Conservation (phyloP, 805 yeast genomes). For the Blastobotrys terrestris region DNA sequence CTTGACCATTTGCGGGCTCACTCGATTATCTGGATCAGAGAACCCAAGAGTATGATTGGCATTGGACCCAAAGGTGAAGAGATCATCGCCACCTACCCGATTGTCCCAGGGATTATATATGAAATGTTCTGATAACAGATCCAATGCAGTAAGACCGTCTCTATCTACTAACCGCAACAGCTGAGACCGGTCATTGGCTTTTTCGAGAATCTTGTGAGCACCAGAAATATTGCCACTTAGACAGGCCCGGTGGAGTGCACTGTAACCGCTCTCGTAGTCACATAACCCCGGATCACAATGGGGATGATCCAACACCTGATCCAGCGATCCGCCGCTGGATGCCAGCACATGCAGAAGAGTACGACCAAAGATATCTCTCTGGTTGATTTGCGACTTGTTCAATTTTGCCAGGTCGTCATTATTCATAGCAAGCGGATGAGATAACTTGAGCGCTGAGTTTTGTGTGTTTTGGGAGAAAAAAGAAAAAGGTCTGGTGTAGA, state of each 20-base stretch:
- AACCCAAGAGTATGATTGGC: conserved; percentile 58
- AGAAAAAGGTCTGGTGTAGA: not conserved
- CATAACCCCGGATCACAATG: conserved; percentile 40
- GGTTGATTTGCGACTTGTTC: conserved; percentile 19
- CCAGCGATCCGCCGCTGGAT: conserved; percentile 27
- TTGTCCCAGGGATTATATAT: not conserved
- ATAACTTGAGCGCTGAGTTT: no score
- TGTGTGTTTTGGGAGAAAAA: not conserved
- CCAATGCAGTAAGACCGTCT: conserved; percentile 66
- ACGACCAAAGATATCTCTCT: conserved; percentile 68
- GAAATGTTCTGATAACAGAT: conserved; percentile 38
- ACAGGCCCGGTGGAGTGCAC: conserved; percentile 67
- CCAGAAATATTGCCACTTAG: conserved; percentile 44
- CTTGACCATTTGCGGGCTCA: conserved; percentile 38
- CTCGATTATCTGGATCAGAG: conserved; percentile 53
- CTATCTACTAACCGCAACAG: conserved; percentile 59
- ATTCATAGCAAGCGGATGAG: not conserved
- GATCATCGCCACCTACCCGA: conserved; percentile 25
- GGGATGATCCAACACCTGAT: conserved; percentile 42
- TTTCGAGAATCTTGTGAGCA: conserved; percentile 29
- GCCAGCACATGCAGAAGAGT: conserved; percentile 29
- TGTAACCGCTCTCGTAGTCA: conserved; percentile 80
- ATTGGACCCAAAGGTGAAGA: conserved; percentile 59
- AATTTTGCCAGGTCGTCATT: conserved; percentile 1
- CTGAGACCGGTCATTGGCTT: conserved; percentile 19